Base-by-base conservation (phyloP, 768 basidiomycete species). In the Trametes cubensis region DNA sequence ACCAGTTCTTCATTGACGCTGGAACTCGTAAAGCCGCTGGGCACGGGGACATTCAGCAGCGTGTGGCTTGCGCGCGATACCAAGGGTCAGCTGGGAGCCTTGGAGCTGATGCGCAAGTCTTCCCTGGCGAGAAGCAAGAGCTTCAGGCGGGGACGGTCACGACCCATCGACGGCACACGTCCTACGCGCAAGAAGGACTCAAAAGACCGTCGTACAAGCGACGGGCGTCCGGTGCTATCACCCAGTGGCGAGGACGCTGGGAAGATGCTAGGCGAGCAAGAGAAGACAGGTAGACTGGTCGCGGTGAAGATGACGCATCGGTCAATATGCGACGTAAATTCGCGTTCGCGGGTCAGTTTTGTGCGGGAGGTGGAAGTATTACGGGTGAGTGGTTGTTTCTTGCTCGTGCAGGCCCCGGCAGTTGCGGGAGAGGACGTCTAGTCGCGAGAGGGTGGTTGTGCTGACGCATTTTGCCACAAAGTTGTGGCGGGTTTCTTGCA, bases 281-380 rank as follows among this genome's bases (percentile, higher is more conserved):
- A 46, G 28, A 60, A 66, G 57, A 63, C 55, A 46, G 75, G 77
- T 41, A 73, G 77, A 67, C 51, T 81, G 2, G 83, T 83, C n/a
- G 84, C 84, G 14, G 74, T 85, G 69, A 86, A 86, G 74, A 73
- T 83, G 71, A 79, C 83, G 62, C 76, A 79, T 45, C 69, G 79
- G 28, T 71, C 73, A 47, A 56, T 77, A 40, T 81, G 78, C 58
- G 75, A 77, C 25, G 81, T 83, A 63, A 86, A 87, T 68, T 87
- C 91, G 61, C 76, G 91, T 59, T 92, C 90, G 59, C 71, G 89
- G 42, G 88, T 92, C 49, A 85, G 85, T 49, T 93, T 94, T 66
- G 83, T 91, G 28, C 78, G 92, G 26, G 92, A 94, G 75, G 92
- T 92, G 17, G 89, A 92, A 70, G 87, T 95, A 4, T 76, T 94